Evolutionary conservation across 2,329 filamentous ascomycete species (phyloP).

Genomic region (Tolypocladium pustulatum): DNA sequence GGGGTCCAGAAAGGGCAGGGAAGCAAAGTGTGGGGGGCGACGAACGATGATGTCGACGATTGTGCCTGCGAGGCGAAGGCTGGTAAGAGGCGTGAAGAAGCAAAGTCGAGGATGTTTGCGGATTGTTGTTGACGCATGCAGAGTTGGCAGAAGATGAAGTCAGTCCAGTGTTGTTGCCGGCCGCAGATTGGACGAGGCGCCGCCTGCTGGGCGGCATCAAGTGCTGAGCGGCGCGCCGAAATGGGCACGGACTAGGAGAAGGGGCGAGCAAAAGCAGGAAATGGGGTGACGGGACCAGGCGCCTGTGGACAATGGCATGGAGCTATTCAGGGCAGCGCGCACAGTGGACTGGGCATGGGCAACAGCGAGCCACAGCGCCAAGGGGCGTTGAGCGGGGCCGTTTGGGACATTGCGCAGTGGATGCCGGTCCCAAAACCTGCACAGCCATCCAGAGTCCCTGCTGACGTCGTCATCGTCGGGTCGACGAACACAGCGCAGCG

Average conservation of each 20-base stretch:
- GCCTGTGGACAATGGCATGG: not conserved
- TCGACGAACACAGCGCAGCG: not conserved
- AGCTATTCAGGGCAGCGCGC: not conserved
- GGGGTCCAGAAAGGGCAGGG: not conserved
- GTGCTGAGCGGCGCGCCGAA: not conserved
- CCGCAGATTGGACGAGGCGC: not conserved
- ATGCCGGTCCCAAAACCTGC: not conserved
- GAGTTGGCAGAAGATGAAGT: not conserved
- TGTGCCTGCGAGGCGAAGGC: not conserved
- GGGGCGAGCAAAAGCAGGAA: not conserved
- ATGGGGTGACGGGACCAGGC: not conserved
- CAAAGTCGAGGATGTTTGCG: not conserved
- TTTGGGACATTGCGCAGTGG: not conserved
- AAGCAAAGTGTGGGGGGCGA: not conserved
- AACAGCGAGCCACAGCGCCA: not conserved
- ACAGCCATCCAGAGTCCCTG: no score
- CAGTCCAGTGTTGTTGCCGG: not conserved
- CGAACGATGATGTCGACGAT: not conserved
- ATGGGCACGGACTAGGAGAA: not conserved
- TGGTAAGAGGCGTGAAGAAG: not conserved
- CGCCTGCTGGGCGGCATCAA: not conserved
- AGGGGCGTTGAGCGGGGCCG: no score
- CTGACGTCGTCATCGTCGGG: not conserved
- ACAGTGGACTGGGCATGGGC: no score
- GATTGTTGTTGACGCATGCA: not conserved